These are phyloP conservation scores for Cladosporium colombiae DNA, from an alignment of 2,329 filamentous ascomycete species.

Conservation along the genomic window DNA sequence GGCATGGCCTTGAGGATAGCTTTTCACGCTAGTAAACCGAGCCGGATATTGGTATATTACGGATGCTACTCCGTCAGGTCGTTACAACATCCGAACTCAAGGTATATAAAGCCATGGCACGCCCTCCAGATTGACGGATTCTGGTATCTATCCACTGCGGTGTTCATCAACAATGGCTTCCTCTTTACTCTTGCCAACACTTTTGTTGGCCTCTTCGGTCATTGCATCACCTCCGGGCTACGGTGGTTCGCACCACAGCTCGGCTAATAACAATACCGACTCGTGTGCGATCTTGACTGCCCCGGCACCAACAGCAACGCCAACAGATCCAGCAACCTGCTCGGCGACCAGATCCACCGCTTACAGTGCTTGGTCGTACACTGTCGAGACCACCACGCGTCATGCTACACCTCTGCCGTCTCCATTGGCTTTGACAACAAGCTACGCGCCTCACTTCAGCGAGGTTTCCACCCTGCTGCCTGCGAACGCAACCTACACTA, in stretches of 20 bases:
- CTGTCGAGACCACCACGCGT: conserved; percentile 25
- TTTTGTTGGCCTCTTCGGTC: background rate
- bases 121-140: background rate
- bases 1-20: background rate
- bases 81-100: no score
- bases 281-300: background rate
- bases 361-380: conserved; percentile 27
- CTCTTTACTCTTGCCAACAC: background rate
- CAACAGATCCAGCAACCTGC: conserved; percentile 15
- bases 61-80: no score
- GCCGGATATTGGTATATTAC: no score
- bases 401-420: conserved; percentile 27
- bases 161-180: background rate
- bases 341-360: conserved; percentile 23
- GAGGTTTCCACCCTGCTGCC: conserved; percentile 26
- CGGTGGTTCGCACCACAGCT: background rate
- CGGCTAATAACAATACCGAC: background rate
- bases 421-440: conserved; percentile 24
- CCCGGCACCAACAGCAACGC: background rate
- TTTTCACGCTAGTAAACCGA: background rate
- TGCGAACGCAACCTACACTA: conserved; percentile 24
- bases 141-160: background rate
- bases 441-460: conserved; percentile 25
- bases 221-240: background rate
- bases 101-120: background rate